Percentiles rank a stretch among this genome's conserved stretches.
These are phyloP conservation scores for Physcomitrellopsis africana DNA, from an alignment of 225 moss, liverwort and hornwort species.

Conservation along the genomic window DNA sequence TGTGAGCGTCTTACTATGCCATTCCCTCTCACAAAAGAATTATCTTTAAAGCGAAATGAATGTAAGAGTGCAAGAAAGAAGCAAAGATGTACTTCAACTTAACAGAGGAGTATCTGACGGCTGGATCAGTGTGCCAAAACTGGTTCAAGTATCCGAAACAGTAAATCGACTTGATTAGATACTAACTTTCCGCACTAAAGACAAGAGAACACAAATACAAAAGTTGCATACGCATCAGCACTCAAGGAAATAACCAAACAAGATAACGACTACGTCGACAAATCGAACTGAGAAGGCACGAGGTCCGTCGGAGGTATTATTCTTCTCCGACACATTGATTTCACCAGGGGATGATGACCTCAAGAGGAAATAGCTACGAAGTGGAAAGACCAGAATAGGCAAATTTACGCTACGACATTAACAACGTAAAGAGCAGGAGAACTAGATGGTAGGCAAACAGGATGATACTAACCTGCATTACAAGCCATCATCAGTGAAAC, in stretches of 20 bases:
- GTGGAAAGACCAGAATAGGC: background rate
- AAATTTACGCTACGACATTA: constrained; percentile 20
- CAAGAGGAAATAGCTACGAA: constrained; percentile 3
- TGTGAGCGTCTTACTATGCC: constrained; percentile 3
- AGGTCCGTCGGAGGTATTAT: background rate
- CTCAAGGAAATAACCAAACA: background rate
- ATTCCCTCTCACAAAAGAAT: background rate
- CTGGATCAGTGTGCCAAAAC: constrained; percentile 6
- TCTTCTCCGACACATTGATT: background rate
- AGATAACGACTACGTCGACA: constrained; percentile 1
- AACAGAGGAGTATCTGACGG: constrained; percentile 1
- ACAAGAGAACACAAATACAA: background rate
- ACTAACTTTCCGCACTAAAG: background rate
- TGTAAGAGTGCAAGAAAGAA: constrained; percentile 3
- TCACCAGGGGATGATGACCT: background rate
- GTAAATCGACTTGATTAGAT: background rate
- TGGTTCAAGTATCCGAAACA: constrained; percentile 16
- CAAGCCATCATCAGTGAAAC: constrained; percentile 8
- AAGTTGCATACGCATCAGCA: constrained; percentile 7
- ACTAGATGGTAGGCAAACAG: constrained; percentile 6
- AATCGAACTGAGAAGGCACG: constrained; percentile 14
- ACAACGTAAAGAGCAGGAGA: background rate
- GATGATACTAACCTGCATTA: constrained; percentile 33
- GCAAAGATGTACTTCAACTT: constrained; percentile 12
- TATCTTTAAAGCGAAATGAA: constrained; percentile 11